Base-by-base conservation (phyloP, 2,329 filamentous ascomycete species). In the Fusarium palustre region DNA sequence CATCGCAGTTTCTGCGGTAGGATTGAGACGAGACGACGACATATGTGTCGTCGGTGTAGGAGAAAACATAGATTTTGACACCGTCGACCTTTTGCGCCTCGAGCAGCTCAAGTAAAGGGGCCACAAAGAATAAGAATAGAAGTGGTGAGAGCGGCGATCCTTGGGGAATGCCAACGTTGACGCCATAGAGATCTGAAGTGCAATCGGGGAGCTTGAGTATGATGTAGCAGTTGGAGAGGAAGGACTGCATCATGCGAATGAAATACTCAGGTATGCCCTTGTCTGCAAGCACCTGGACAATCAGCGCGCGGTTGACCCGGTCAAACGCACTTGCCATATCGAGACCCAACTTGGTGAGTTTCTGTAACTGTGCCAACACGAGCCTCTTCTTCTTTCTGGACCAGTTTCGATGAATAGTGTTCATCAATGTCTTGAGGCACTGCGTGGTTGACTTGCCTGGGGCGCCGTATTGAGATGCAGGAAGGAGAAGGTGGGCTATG, bases 101-200 rank as follows among this genome's bases (percentile, higher is more conserved):
- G 16, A 50, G 47, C 0, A 8, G 15, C 10, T 55, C n/a, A 0
- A 57, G 41, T 9, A 67, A 28, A 28, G 65, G 53, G 1, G 57
- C 42, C 3, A 39, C 46, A 18, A 66, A 63, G 34, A 69, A 39
- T 16, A 53, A 31, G 13, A 68, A 69, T 3, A 69, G 30, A 2
- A 69, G 28, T 4, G 60, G 11, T 4, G 67, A 69, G 5, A 68
- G 30, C 5, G 54, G 56, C 1, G 56, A 58, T 3, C 66, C 64
- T 45, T 69, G 68, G 4, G 68, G 66, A 30, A 70, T 66, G 20
- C 68, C 63, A 5, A 49, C 50, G 3, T 60, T 57, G 20, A 67
- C 33, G 20, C 22, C 50, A 15, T 46, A 50, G 2, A 11, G 4
- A 0, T n/a, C 7, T 2, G 66, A 52, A 2, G 34, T 57, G 8